Conservation (phyloP, 23 red algal genomes). For the Porphyridium purpureum region DNA sequence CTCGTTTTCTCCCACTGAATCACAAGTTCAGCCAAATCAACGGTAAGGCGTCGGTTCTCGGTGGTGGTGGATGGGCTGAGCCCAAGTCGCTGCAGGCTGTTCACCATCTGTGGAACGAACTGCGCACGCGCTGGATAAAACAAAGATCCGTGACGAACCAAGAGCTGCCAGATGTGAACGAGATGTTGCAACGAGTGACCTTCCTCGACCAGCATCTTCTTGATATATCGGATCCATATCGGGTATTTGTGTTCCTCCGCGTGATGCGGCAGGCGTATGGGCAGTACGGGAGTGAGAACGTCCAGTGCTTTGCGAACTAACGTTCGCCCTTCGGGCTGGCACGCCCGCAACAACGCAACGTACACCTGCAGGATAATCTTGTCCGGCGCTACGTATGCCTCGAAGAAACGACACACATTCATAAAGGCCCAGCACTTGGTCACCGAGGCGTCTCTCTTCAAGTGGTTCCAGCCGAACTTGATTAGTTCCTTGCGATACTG, state of each 20-base stretch:
- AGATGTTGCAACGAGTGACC: constrained; percentile 58
- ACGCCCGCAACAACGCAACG: constrained; percentile 83
- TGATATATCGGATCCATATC: constrained; percentile 80
- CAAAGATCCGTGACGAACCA: constrained; percentile 38
- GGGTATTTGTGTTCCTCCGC: constrained; percentile 47
- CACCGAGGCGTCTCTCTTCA: constrained; percentile 89
- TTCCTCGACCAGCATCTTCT: constrained; percentile 86
- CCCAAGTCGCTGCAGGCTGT: constrained; percentile 33
- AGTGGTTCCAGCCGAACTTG: constrained; percentile 93
- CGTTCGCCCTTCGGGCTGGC: constrained; percentile 41
- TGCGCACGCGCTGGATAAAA: constrained; percentile 59
- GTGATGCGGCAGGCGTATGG: constrained; percentile 35
- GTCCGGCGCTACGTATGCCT: constrained; percentile 84
- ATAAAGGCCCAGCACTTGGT: constrained; percentile 97
- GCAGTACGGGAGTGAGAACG: constrained; percentile 62
- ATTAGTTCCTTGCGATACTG: constrained; percentile 85
- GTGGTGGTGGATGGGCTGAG: constrained; percentile 17
- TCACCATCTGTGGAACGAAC: constrained; percentile 77
- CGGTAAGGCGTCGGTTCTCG: constrained; percentile 55
- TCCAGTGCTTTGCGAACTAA: constrained; percentile 65
- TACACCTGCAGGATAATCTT: constrained; percentile 90
- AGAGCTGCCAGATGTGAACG: constrained; percentile 82
- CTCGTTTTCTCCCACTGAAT: constrained; percentile 46
- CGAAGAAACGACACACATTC: constrained; percentile 78
- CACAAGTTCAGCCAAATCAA: constrained; percentile 74